phyloP scores from a whole-genome alignment of 2,329 filamentous ascomycete genomes.

The Diaporthe destruens region DNA sequence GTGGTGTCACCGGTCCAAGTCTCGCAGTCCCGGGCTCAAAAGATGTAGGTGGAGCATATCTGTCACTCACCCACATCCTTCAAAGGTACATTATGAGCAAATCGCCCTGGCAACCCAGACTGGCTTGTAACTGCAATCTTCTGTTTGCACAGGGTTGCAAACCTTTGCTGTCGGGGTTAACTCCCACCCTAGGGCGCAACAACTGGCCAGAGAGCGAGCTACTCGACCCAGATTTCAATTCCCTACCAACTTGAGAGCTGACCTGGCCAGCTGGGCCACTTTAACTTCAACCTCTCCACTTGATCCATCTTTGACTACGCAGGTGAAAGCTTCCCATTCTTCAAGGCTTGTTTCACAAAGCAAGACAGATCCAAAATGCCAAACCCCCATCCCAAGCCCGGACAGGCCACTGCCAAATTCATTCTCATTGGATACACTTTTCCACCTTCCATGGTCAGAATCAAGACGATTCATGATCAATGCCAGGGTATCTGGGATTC shows the following conservation, averaged over 20 bases:
- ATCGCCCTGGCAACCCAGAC: background rate
- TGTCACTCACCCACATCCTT: background rate
- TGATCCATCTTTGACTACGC: background rate
- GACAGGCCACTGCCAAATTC: background rate
- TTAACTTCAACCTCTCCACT: background rate
- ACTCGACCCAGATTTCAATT: background rate
- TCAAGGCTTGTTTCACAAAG: background rate
- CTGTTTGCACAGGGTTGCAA: background rate
- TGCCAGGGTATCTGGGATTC: background rate
- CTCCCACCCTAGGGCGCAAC: background rate
- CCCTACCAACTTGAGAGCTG: background rate
- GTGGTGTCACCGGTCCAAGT: background rate
- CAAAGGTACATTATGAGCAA: background rate
- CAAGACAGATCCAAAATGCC: background rate
- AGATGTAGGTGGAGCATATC: background rate
- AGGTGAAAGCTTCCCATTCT: background rate
- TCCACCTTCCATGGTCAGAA: background rate
- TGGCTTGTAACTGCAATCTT: background rate
- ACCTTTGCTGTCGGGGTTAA: background rate
- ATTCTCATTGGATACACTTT: background rate
- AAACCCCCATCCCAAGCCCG: background rate
- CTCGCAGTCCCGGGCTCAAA: background rate
- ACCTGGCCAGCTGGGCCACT: background rate
- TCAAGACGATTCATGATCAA: background rate
- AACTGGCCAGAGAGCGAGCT: background rate